A percentile compares a stretch with the other conserved stretches of the same genome.
Evolutionary conservation across 805 yeast species (phyloP).

Genomic region (Candida railenensis): DNA sequence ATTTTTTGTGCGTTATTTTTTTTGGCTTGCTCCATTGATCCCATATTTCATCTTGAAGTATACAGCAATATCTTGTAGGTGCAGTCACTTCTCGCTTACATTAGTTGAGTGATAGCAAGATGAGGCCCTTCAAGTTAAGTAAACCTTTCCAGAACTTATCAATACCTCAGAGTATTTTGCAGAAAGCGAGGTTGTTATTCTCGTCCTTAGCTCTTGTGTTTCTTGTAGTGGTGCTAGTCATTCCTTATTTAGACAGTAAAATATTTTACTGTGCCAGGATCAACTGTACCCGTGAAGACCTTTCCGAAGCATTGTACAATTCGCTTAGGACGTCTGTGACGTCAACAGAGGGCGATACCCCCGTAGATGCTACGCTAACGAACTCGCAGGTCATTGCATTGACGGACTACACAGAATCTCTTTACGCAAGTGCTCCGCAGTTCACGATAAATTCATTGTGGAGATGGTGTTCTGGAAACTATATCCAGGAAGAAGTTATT

Average conservation of each 20-base stretch:
- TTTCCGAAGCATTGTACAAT: constrained; percentile 52
- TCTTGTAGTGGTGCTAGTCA: constrained; percentile 21
- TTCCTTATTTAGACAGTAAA: constrained; percentile 20
- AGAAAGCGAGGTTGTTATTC: constrained; percentile 21
- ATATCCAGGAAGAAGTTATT: constrained; percentile 18
- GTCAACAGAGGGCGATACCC: constrained; percentile 19
- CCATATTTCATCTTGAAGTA: no score
- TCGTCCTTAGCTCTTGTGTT: constrained; percentile 16
- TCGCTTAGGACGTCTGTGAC: constrained; percentile 31
- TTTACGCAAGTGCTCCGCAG: constrained; percentile 51
- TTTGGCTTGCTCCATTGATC: no score
- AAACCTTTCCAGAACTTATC: constrained; percentile 17
- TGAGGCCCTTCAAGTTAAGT: constrained; percentile 15
- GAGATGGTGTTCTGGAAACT: constrained; percentile 47
- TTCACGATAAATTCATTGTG: constrained; percentile 39
- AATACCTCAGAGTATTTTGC: constrained; percentile 23
- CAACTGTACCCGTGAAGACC: constrained; percentile 51
- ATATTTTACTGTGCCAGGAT: constrained; percentile 34
- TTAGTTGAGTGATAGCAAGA: no score
- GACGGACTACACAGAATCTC: constrained; percentile 43
- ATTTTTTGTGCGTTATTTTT: no score
- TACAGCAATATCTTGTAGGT: no score
- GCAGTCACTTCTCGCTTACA: no score
- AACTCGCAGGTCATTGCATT: constrained; percentile 49
- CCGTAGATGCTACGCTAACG: constrained; percentile 37